phyloP scores from a whole-genome alignment of 179 eudicot species.

The Camellia oleifera region DNA sequence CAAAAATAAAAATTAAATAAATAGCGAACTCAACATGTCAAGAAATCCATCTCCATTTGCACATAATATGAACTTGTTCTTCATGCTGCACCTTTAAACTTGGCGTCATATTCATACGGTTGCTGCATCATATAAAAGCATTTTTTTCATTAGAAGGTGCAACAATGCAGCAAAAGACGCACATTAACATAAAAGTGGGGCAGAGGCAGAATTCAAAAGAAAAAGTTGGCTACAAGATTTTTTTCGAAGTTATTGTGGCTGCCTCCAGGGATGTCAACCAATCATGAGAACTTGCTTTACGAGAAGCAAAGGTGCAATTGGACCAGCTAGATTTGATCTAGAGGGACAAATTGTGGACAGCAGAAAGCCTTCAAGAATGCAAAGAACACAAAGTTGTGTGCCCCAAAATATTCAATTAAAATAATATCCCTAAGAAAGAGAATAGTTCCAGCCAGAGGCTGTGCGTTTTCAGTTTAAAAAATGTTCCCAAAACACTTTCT shows the following conservation, averaged over 20 bases:
- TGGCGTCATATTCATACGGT: slow-evolving; percentile 68
- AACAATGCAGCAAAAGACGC: background rate
- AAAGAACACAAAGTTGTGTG: too few species aligned
- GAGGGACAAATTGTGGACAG: too few species aligned
- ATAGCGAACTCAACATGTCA: background rate
- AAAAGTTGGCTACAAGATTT: too few species aligned
- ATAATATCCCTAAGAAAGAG: background rate
- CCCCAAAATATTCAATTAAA: background rate
- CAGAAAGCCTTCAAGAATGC: too few species aligned
- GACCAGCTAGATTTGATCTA: too few species aligned
- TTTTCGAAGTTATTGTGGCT: background rate
- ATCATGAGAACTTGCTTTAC: background rate
- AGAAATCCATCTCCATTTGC: background rate
- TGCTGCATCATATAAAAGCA: slow-evolving; percentile 34
- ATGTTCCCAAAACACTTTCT: background rate
- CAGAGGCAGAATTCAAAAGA: background rate
- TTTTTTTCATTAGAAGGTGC: background rate
- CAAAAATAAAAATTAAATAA: background rate
- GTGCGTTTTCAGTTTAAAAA: background rate
- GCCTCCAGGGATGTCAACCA: background rate
- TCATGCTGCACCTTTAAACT: slow-evolving; percentile 54
- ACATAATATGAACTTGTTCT: background rate
- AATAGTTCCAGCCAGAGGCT: background rate
- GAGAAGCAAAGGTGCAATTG: background rate
- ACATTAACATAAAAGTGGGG: background rate